Evolutionary conservation across 768 basidiomycete genomes (phyloP).

Genomic region (Boletus sp.): DNA sequence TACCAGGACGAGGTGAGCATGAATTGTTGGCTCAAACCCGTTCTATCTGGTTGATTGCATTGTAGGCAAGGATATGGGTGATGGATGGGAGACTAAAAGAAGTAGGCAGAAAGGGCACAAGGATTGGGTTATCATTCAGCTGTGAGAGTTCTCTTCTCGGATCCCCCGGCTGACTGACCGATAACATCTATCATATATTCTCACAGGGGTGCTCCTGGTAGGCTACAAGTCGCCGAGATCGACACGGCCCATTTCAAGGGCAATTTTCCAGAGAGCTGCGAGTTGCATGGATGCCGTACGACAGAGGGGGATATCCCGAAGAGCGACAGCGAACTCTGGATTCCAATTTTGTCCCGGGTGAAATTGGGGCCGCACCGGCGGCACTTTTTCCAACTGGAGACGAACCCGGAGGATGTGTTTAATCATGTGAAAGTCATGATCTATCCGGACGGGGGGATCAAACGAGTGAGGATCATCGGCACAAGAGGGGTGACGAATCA

Average conservation of each 20-base stretch:
- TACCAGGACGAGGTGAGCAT: conserved; percentile 78
- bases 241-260: conserved; percentile 97
- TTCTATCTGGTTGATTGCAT: neutral
- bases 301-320: conserved; percentile 36
- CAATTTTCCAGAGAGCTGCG: conserved; percentile 89
- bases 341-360: conserved; percentile 65
- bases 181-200: neutral
- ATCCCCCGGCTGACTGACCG: neutral
- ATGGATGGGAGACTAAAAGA: conserved; percentile 98
- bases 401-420: conserved; percentile 54
- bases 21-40: neutral
- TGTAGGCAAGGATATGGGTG: conserved; percentile 85
- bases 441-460: conserved; percentile 93
- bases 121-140: conserved; percentile 88
- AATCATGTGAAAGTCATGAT: conserved; percentile 89
- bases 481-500: conserved; percentile 38
- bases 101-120: conserved; percentile 77
- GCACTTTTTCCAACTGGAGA: conserved; percentile 84
- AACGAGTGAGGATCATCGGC: conserved; percentile 85
- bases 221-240: conserved; percentile 77
- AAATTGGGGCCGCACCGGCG: conserved; percentile 87
- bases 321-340: conserved; percentile 55
- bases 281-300: conserved; percentile 59
- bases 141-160: conserved; percentile 47
- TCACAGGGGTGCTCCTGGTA: conserved; percentile 67